These are phyloP conservation scores for Mucor circinelloides DNA, from an alignment of 371 early-diverging fungal species.

Conservation along the genomic window DNA sequence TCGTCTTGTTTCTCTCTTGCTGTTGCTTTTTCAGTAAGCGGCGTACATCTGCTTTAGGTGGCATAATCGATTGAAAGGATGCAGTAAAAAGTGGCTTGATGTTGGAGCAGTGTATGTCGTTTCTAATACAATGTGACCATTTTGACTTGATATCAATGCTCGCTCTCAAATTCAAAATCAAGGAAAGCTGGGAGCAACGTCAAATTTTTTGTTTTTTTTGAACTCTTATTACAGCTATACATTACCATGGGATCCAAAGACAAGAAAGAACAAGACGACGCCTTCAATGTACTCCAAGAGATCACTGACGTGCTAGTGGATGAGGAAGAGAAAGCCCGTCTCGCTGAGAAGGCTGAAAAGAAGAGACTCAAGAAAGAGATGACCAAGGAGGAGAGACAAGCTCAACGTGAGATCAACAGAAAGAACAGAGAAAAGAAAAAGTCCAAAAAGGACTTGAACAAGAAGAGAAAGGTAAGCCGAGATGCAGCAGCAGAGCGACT, in stretches of 20 bases:
- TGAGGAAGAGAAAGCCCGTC: conserved; percentile 16
- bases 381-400: conserved; percentile 42
- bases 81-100: not conserved
- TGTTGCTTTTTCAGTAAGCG: conserved; percentile 46
- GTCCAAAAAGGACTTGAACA: conserved; percentile 42
- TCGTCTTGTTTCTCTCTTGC: conserved; percentile 34
- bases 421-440: conserved; percentile 50
- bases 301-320: conserved; percentile 17
- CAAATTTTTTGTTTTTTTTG: conserved; percentile 10
- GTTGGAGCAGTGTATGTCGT: not conserved
- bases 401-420: conserved; percentile 43
- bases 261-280: conserved; percentile 21
- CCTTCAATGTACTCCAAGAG: conserved; percentile 26
- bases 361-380: conserved; percentile 22
- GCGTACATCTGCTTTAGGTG: conserved; percentile 41
- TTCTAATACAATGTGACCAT: not conserved
- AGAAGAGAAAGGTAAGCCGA: conserved; percentile 42
- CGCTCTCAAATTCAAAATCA: not conserved
- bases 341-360: conserved; percentile 18
- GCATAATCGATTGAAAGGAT: conserved; percentile 18
- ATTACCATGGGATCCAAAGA: conserved; percentile 16
- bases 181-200: not conserved
- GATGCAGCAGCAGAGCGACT: too few relatives aligned
- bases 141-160: not conserved
- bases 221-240: not conserved